phyloP scores from a whole-genome alignment of 164 flowering plant genomes.

The Saururus chinensis region DNA sequence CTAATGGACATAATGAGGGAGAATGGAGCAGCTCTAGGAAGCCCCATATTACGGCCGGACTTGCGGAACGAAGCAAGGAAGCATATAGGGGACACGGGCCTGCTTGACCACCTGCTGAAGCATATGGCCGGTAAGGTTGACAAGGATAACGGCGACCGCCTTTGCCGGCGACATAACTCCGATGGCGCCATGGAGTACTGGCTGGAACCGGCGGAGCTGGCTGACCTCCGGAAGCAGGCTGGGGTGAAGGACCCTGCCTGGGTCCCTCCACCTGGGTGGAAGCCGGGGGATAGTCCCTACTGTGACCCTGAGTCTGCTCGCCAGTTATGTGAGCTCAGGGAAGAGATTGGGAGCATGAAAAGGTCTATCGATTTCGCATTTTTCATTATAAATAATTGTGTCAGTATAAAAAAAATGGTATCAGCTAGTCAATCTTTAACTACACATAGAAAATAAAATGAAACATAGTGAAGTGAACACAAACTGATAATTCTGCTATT shows the following conservation, averaged over 20 bases:
- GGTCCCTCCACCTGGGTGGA: conserved; percentile 92
- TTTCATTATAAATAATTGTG: too few relatives aligned
- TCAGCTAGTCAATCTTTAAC: too few relatives aligned
- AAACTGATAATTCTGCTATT: neutral
- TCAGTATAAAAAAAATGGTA: too few relatives aligned
- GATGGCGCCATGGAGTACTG: conserved; percentile 97
- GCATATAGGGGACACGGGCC: conserved; percentile 82
- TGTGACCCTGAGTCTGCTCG: conserved; percentile 50
- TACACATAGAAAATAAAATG: neutral
- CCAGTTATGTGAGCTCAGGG: conserved; percentile 43
- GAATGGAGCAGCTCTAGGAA: conserved; percentile 48
- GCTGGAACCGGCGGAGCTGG: conserved; percentile 67
- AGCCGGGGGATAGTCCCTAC: conserved; percentile 51
- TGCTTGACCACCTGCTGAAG: conserved; percentile 81
- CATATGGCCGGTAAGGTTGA: conserved; percentile 82
- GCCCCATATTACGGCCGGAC: conserved; percentile 53
- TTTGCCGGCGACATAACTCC: conserved; percentile 70
- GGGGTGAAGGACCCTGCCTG: conserved; percentile 79
- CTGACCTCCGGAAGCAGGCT: conserved; percentile 54
- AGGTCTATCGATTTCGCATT: conserved; percentile 16
- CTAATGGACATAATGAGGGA: conserved; percentile 62
- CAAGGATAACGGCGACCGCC: conserved; percentile 57
- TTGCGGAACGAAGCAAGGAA: conserved; percentile 70
- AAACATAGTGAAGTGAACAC: neutral
- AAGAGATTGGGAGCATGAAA: conserved; percentile 34